Evolutionary conservation across 2,329 filamentous ascomycete genomes (phyloP), one percentile per base, ranked within the genome.

Genomic region (Epichloe bromicola): DNA sequence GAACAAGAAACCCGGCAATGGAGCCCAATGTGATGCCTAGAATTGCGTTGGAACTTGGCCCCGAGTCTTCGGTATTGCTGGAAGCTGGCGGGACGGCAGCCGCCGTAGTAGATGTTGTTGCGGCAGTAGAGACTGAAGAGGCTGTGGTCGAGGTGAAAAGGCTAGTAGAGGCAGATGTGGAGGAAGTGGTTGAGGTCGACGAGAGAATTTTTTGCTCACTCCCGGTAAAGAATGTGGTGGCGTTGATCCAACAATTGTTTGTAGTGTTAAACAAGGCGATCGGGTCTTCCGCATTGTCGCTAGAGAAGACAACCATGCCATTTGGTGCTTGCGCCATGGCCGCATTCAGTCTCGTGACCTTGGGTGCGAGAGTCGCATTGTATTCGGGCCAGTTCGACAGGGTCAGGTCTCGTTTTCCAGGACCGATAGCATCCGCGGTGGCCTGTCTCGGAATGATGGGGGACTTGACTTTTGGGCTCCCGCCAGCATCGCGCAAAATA

Each of bases 1-100:
- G 63, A 1, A 81, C 68, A 19, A 85, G 81, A 49, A 88, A 71
- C 17, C 86, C 88, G 49, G 86, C 78, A 20, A 95, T 81, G n/a
- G 83, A 82, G 12, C 90, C 89, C 1, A 97, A 74, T 0, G 86
- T 86, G 48, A 87, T 86, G 36, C 87, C 90, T 1, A 96, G 75
- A 30, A 95, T 84, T 7, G 80, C 57, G 66, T 75, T 71, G 63
- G 71, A 62, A 53, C 65, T 61, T 46, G 65, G 55, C n/a, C 60
- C 66, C 53, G 63, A 64, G 54, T 56, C 20, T 19, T 53, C 43
- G 1, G 49, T 12, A 10, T 33, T 40, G 11, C 39, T 19, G 4
- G 53, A 39, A 11, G 47, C 15, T 11, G 48, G 14, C 2, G 51
- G 46, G 6, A 38, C 40, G 17, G 44, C 42, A 10, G 63, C 54